phyloP scores from a whole-genome alignment of 2,329 filamentous ascomycete genomes.

The Pestalotiopsis sp. region DNA sequence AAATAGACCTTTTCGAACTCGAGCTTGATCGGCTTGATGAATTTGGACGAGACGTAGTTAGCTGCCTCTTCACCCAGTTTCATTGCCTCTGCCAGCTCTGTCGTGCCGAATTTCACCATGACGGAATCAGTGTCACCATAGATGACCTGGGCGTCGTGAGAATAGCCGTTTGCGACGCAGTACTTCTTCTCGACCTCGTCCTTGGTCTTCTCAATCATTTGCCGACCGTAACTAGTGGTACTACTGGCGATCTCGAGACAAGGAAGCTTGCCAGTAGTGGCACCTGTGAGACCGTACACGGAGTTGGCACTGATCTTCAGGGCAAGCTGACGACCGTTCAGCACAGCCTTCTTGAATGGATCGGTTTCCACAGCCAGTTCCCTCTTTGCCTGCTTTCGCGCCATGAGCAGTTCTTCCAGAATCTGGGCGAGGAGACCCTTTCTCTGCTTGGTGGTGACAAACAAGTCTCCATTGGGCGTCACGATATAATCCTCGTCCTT shows the following conservation, averaged over 20 bases:
- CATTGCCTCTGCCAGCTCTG: constrained; percentile 87
- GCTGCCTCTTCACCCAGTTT: constrained; percentile 93
- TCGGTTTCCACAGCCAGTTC: constrained; percentile 89
- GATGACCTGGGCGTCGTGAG: constrained; percentile 92
- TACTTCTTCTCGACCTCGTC: constrained; percentile 91
- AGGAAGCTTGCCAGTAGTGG: constrained; percentile 92
- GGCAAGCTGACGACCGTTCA: constrained; percentile 95
- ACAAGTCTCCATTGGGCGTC: constrained; percentile 92
- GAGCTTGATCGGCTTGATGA: constrained; percentile 95
- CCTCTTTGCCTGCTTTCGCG: constrained; percentile 91
- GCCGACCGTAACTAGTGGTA: constrained; percentile 93
- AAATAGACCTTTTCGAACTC: constrained; percentile 99
- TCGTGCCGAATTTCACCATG: constrained; percentile 98
- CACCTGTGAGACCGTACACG: constrained; percentile 96
- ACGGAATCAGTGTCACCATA: constrained; percentile 99
- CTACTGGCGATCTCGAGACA: constrained; percentile 95
- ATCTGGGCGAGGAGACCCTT: constrained; percentile 95
- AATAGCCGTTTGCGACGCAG: constrained; percentile 91
- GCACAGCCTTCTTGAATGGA: constrained; percentile 94
- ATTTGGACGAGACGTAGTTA: constrained; percentile 85
- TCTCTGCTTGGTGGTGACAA: constrained; percentile 83
- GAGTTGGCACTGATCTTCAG: constrained; percentile 97
- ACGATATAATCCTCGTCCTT: constrained; percentile 96
- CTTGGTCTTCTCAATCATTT: constrained; percentile 99
- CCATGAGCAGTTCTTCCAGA: constrained; percentile 88